Conservation (phyloP, 371 early-diverging fungal genomes). For the Entomophthora muscae region DNA sequence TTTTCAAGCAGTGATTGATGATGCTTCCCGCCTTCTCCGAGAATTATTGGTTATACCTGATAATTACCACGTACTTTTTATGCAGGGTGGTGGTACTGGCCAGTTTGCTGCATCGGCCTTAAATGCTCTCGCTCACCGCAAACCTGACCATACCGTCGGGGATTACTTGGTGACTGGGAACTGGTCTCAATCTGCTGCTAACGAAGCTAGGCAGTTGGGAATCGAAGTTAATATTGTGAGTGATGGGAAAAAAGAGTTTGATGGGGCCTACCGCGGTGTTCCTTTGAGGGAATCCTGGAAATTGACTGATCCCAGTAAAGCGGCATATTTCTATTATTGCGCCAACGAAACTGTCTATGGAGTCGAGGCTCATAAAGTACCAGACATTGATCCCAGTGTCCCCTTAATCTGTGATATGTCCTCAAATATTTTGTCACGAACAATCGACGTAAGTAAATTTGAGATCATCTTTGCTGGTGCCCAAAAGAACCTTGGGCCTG, state of each 20-base stretch:
- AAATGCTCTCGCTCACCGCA: constrained; percentile 62
- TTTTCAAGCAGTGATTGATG: constrained; percentile 53
- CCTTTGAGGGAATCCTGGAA: constrained; percentile 45
- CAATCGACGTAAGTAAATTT: constrained; percentile 62
- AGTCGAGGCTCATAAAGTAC: constrained; percentile 59
- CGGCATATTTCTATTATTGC: constrained; percentile 86
- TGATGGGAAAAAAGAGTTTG: constrained; percentile 29
- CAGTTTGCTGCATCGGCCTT: constrained; percentile 80
- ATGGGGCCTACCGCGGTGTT: constrained; percentile 25
- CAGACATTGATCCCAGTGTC: constrained; percentile 40
- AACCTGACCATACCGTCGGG: constrained; percentile 23
- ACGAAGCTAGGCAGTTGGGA: constrained; percentile 69
- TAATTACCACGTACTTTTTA: constrained; percentile 74
- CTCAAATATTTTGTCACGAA: constrained; percentile 77
- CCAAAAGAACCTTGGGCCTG: constrained; percentile 94
- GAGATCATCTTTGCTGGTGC: constrained; percentile 88
- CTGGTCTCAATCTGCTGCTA: constrained; percentile 78
- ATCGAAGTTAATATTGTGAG: constrained; percentile 46
- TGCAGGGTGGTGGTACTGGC: constrained; percentile 90
- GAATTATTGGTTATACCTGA: constrained; percentile 59
- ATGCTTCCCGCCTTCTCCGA: constrained; percentile 48
- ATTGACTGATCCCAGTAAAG: constrained; percentile 36
- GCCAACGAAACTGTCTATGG: constrained; percentile 97
- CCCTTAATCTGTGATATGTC: constrained; percentile 90
- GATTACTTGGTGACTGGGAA: constrained; percentile 88